Evolutionary conservation across 2,329 filamentous ascomycete genomes (phyloP), one percentile per base, ranked within the genome.

Genomic region (Cladosporium phlei): DNA sequence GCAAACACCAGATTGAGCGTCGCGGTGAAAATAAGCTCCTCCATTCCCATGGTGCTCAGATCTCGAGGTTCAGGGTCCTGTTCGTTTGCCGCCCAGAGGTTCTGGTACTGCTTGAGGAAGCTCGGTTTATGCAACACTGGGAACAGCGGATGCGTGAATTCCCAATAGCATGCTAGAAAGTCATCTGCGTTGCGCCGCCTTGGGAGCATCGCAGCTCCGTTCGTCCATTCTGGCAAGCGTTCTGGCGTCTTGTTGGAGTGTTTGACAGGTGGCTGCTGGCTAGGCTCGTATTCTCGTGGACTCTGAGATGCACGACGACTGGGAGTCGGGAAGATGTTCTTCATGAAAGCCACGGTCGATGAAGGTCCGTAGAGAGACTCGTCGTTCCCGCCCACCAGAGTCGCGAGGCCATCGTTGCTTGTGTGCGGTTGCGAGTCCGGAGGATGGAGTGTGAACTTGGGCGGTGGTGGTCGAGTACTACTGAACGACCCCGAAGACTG

Each of bases 81-180:
- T 9, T 38, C 40, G 24, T 37, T 42, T n/a, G n/a, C n/a, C 12
- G 29, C 37, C 57, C 57, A 59, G 1, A 59, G 40, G 8, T 30
- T 38, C 22, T 56, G 52, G 30, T 59, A 59, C 38, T 56, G 56
- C n/a, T 53, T 50, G 14, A 51, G 34, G 43, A 59, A 58, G 14
- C 49, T 52, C 2, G 54, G 55, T 22, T 54, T 50, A 39, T 59
- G 57, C 9, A 59, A 49, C 6, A 59, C 55, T 5, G 57, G 57
- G 25, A 59, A 59, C 9, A 59, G 46, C 4, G 57, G 57, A 27
- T 59, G 57, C 4, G 55, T 56, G 38, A 56, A 59, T 24, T 56
- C 55, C 55, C 55, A 59, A 27, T 52, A 59, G 39, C 57, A 59
- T 5, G 49, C 38, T 35, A 59, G 32, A 20, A 56, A 59, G 34